Conservation (phyloP, 805 yeast genomes). For the Zygotorulaspora danielsina region DNA sequence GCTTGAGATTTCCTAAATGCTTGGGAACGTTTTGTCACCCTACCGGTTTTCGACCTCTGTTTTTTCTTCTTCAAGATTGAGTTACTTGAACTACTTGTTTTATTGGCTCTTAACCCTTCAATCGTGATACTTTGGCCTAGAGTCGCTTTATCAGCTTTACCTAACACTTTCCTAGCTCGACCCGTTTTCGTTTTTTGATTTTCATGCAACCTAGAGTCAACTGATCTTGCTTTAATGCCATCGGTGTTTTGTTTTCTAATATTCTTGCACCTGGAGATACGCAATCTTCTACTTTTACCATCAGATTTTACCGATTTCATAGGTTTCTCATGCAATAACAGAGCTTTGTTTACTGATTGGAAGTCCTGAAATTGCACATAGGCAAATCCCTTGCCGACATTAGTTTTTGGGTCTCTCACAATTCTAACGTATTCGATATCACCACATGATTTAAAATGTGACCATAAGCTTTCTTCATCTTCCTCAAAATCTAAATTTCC, state of each 20-base stretch:
- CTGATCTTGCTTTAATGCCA: constrained; percentile 29
- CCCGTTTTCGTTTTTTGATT: constrained; percentile 74
- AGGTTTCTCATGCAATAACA: constrained; percentile 69
- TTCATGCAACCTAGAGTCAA: constrained; percentile 45
- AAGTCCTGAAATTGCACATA: constrained; percentile 83
- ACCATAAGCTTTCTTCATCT: constrained; percentile 85
- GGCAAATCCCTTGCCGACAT: constrained; percentile 96
- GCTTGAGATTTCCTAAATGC: constrained; percentile 38
- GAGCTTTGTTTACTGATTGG: constrained; percentile 72
- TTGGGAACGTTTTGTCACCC: constrained; percentile 44
- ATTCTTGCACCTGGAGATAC: constrained; percentile 69
- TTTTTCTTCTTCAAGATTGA: constrained; percentile 58
- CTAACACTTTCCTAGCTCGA: constrained; percentile 69
- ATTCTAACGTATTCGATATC: constrained; percentile 85
- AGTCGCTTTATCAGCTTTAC: constrained; percentile 73
- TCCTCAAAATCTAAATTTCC: constrained; percentile 95
- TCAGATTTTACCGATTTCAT: constrained; percentile 32
- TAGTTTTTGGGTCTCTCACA: constrained; percentile 87
- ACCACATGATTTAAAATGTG: constrained; percentile 62
- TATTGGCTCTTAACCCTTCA: constrained; percentile 77
- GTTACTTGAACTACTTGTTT: constrained; percentile 51
- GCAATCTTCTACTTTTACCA: constrained; percentile 52
- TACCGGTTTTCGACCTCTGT: constrained; percentile 44
- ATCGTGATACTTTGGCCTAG: constrained; percentile 52
- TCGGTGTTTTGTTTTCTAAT: constrained; percentile 29